phyloP scores from a whole-genome alignment of 805 yeast species.

The Yamadazyma laniorum region DNA sequence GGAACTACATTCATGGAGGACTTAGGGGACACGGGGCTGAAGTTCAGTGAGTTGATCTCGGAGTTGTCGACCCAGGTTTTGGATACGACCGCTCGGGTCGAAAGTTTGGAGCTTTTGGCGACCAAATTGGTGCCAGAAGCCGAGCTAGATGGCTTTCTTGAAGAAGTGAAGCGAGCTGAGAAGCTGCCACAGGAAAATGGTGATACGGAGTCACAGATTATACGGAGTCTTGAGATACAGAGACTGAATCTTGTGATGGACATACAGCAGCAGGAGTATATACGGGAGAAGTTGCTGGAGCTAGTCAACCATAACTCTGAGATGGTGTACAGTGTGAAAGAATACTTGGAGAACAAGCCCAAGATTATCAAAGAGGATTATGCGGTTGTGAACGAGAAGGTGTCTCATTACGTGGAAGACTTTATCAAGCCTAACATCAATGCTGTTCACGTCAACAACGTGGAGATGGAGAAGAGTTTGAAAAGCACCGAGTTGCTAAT shows the following conservation, averaged over 20 bases:
- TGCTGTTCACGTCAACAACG: slow-evolving; percentile 9
- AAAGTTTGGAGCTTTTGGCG: slow-evolving; percentile 18
- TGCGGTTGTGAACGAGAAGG: slow-evolving; percentile 6
- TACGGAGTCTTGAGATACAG: slow-evolving; percentile 23
- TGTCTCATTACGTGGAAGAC: slow-evolving; percentile 7
- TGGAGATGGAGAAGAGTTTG: slow-evolving; percentile 8
- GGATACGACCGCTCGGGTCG: slow-evolving; percentile 17
- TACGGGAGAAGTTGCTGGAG: slow-evolving; percentile 29
- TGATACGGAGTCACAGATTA: slow-evolving; percentile 6
- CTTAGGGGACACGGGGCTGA: slow-evolving; percentile 13
- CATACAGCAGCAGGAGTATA: slow-evolving; percentile 39
- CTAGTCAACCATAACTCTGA: slow-evolving; percentile 33
- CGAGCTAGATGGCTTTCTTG: slow-evolving; percentile 10
- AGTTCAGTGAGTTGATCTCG: slow-evolving; percentile 9
- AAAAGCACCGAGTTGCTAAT: slow-evolving; percentile 6
- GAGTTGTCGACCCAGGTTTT: slow-evolving; percentile 4
- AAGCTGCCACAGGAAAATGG: background rate
- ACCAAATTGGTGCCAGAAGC: slow-evolving; percentile 19
- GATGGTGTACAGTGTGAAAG: slow-evolving; percentile 31
- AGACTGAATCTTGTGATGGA: slow-evolving; percentile 33
- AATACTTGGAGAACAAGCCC: slow-evolving; percentile 25
- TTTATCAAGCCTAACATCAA: slow-evolving; percentile 5
- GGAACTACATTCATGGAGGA: slow-evolving; percentile 12
- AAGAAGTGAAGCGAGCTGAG: background rate
- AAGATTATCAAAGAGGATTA: slow-evolving; percentile 15